Evolutionary conservation across 2,329 filamentous ascomycete species (phyloP), one percentile per base, ranked within the genome.

Genomic region (Chrysoporthe deuterocubensis): DNA sequence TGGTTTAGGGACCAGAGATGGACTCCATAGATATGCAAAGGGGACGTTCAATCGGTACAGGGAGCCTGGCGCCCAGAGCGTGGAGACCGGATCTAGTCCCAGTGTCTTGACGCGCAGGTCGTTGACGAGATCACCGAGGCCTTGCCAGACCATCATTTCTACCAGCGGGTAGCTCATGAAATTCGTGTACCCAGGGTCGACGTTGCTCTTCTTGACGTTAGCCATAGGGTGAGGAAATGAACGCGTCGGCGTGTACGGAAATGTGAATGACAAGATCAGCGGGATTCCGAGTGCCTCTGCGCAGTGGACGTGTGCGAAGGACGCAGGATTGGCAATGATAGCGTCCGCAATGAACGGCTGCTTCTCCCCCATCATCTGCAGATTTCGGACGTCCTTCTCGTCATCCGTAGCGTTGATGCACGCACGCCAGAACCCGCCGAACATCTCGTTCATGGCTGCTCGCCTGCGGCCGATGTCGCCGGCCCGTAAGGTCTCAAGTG

Each of bases 91-190:
- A 71, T 94, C 92, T 0, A 95, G 79, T 1, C 85, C 86, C 0
- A 95, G 80, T 0, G 88, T 92, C 65, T 89, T 87, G 5, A 88
- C 83, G 59, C 92, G 85, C 72, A 94, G 93, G 40, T 87, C 82
- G 74, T 95, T 95, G 71, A 95, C 86, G 40, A 95, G 80, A 75
- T 94, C 92, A 2, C 92, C 92, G 0, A 95, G 82, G 0, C 94
- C 94, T 77, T 97, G 93, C 94, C 94, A 97, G 1, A 93, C 91
- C 85, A 95, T 92, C 87, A 93, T 90, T 75, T 95, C 92, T 1
- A 95, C 91, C 46, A 95, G 79, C 0, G 91, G 89, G 75, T 94
- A 96, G 1, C 88, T 91, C 76, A 95, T 92, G 75, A 92, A 93
- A 77, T 95, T 96, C 14, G 90, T 88, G 74, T 92, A 92, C 26